Conservation (phyloP, 1,139 yeast genomes). For the Blastobotrys proliferans region DNA sequence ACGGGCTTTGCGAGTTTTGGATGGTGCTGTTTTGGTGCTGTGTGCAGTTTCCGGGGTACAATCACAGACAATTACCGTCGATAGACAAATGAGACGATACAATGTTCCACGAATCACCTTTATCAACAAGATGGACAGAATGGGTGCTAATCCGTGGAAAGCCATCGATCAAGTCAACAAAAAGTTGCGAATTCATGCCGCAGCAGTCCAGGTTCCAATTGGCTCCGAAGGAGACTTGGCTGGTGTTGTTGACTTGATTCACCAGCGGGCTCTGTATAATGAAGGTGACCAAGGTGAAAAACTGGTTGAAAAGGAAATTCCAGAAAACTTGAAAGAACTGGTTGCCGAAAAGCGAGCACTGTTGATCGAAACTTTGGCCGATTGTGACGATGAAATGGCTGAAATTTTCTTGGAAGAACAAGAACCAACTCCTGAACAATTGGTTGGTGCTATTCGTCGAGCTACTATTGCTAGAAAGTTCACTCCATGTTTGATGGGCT, state of each 20-base stretch:
- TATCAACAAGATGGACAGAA: slow-evolving; percentile 96
- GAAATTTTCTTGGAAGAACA: slow-evolving; percentile 86
- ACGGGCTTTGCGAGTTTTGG: slow-evolving; percentile 92
- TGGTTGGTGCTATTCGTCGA: slow-evolving; percentile 84
- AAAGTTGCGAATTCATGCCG: slow-evolving; percentile 90
- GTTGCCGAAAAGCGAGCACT: slow-evolving; percentile 81
- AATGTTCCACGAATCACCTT: slow-evolving; percentile 95
- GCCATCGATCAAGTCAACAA: slow-evolving; percentile 87
- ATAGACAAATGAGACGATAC: slow-evolving; percentile 97
- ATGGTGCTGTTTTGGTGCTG: slow-evolving; percentile 96
- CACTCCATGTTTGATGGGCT: slow-evolving; percentile 98
- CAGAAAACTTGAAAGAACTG: slow-evolving; percentile 66
- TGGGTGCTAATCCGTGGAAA: slow-evolving; percentile 97
- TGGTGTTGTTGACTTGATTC: slow-evolving; percentile 90
- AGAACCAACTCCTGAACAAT: slow-evolving; percentile 79
- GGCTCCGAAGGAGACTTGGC: slow-evolving; percentile 81
- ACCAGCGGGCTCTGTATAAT: slow-evolving; percentile 80
- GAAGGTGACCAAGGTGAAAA: slow-evolving; percentile 92
- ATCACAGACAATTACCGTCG: slow-evolving; percentile 97
- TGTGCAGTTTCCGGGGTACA: slow-evolving; percentile 99
- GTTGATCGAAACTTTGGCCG: slow-evolving; percentile 91
- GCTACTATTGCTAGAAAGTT: slow-evolving; percentile 95
- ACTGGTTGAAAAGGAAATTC: slow-evolving; percentile 59
- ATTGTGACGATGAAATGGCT: slow-evolving; percentile 96
- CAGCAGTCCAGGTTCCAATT: slow-evolving; percentile 96